These are phyloP conservation scores for Colletotrichum agaves DNA, from an alignment of 2,329 filamentous ascomycete genomes.

Conservation along the genomic window DNA sequence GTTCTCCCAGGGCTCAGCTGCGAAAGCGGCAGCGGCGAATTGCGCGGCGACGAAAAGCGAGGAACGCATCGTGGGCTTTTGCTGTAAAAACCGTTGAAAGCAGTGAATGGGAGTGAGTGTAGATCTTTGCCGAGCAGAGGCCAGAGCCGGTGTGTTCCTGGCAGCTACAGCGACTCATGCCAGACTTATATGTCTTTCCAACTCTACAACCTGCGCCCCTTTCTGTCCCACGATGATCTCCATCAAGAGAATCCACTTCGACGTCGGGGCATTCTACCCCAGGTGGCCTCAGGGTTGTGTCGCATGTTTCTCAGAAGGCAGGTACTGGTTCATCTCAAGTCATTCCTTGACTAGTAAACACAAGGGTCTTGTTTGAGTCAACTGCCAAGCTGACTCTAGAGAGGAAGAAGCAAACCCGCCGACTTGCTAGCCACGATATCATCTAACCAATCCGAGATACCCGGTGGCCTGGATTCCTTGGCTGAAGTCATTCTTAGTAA, in stretches of 20 bases:
- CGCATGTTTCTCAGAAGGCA: conserved; percentile 7
- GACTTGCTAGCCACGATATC: conserved; percentile 24
- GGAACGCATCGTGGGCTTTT: conserved; percentile 16
- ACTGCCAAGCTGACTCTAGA: conserved; percentile 19
- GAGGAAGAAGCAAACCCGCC: neutral
- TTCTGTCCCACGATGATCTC: conserved; percentile 20
- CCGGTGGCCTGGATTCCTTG: conserved; percentile 20
- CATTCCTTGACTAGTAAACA: conserved; percentile 8
- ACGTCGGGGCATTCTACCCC: conserved; percentile 22
- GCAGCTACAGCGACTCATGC: neutral
- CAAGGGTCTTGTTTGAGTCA: conserved; percentile 9
- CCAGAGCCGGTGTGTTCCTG: neutral
- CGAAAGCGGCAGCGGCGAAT: conserved; percentile 43
- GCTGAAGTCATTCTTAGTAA: conserved; percentile 30
- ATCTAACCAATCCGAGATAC: conserved; percentile 33
- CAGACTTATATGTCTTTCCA: conserved; percentile 12
- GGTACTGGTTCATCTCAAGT: conserved; percentile 29
- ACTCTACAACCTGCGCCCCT: neutral
- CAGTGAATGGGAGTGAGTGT: conserved; percentile 6
- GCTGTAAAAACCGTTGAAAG: conserved; percentile 4
- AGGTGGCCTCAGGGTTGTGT: conserved; percentile 21
- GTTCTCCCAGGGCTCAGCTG: conserved; percentile 47
- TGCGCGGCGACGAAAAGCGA: conserved; percentile 22
- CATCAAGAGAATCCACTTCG: conserved; percentile 3
- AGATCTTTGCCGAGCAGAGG: conserved; percentile 16